phyloP scores from a whole-genome alignment of 2,329 filamentous ascomycete genomes.

The Arthroderma sp. region DNA sequence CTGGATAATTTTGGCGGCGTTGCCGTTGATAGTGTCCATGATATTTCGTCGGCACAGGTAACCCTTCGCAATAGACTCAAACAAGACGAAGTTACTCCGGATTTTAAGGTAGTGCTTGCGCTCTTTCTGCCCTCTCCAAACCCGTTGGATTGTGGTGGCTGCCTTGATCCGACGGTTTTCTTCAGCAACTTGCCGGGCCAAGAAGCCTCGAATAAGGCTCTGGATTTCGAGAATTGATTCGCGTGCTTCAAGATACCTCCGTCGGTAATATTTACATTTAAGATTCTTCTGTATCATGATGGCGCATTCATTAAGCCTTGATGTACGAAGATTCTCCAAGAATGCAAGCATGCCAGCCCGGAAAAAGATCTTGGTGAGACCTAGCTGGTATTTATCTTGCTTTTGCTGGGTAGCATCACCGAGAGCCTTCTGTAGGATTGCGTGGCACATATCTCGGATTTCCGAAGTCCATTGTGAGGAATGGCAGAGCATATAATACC shows the following conservation, averaged over 20 bases:
- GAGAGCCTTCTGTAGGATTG: conserved; percentile 77
- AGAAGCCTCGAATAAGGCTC: conserved; percentile 60
- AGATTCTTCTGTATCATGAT: conserved; percentile 99
- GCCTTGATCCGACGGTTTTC: conserved; percentile 72
- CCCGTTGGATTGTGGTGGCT: conserved; percentile 84
- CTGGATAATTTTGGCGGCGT: conserved; percentile 83
- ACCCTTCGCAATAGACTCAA: conserved; percentile 83
- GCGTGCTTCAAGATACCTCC: conserved; percentile 76
- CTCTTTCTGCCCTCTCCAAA: conserved; percentile 89
- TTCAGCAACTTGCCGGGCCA: conserved; percentile 64
- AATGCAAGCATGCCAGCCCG: conserved; percentile 97
- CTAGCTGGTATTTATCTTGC: conserved; percentile 90
- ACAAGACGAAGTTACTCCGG: conserved; percentile 70
- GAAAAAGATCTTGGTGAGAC: conserved; percentile 98
- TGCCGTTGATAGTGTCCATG: conserved; percentile 83
- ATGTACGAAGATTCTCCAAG: conserved; percentile 85
- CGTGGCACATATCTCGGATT: conserved; percentile 86
- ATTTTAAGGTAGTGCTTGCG: conserved; percentile 66
- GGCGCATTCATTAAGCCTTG: conserved; percentile 79
- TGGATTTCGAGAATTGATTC: conserved; percentile 70
- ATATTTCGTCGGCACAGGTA: conserved; percentile 83
- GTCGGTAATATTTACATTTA: conserved; percentile 85
- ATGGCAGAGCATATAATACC: conserved; percentile 95
- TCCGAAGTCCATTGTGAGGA: conserved; percentile 85
- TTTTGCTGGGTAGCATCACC: conserved; percentile 61